These are phyloP conservation scores for Picea sitchensis DNA, from an alignment of 75 land plant species.

Conservation along the genomic window DNA sequence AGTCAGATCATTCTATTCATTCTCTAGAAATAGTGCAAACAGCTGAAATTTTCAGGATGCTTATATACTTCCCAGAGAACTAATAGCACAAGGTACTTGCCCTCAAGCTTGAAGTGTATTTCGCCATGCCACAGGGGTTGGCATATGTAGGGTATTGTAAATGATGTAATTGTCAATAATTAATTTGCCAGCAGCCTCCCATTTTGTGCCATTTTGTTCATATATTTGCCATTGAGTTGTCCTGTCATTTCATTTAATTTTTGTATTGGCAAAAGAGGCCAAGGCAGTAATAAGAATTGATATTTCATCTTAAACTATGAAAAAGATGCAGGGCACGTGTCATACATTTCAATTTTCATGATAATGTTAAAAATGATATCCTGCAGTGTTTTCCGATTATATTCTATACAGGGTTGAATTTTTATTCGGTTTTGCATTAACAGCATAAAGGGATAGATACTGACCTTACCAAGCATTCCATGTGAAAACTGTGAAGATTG, in stretches of 20 bases:
- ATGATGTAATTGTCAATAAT: constrained; percentile 7
- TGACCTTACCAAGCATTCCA: neutral
- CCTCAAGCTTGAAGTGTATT: neutral
- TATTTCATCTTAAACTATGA: neutral
- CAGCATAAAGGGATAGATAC: neutral
- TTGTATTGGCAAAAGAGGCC: neutral
- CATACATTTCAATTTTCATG: neutral
- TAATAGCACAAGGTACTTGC: neutral
- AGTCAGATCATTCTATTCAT: neutral
- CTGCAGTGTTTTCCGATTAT: neutral
- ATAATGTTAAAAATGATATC: neutral
- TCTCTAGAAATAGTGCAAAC: neutral
- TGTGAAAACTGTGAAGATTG: neutral
- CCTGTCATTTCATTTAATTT: neutral
- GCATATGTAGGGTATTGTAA: neutral
- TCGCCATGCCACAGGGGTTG: neutral
- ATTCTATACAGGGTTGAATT: neutral
- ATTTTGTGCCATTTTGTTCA: neutral
- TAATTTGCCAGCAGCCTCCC: neutral
- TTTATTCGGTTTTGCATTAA: neutral
- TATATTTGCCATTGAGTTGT: neutral
- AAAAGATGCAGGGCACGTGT: neutral
- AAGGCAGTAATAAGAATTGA: neutral
- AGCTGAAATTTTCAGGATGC: neutral
- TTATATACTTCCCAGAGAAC: neutral